These are phyloP conservation scores for Apiospora malaysiana DNA, from an alignment of 2,329 filamentous ascomycete genomes.

Conservation along the genomic window DNA sequence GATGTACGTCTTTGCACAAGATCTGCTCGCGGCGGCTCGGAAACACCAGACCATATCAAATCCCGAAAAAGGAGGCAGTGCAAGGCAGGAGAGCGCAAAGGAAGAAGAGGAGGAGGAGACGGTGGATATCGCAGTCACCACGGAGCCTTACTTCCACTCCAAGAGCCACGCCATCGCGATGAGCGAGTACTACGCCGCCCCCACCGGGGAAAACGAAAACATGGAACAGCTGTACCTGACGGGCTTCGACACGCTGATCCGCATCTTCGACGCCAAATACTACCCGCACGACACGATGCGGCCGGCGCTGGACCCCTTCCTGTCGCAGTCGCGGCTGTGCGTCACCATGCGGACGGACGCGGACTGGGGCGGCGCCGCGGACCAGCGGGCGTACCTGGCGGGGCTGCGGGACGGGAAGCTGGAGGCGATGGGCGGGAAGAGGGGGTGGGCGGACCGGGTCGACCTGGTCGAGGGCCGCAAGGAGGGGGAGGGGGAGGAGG, in stretches of 20 bases:
- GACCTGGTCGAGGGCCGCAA: constrained; percentile 60
- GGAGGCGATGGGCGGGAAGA: constrained; percentile 58
- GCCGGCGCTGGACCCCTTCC: constrained; percentile 65
- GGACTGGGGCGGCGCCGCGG: constrained; percentile 61
- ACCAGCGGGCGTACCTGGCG: constrained; percentile 61
- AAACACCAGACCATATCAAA: neutral
- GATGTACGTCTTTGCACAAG: constrained; percentile 72
- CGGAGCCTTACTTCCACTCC: constrained; percentile 74
- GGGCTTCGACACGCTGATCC: constrained; percentile 77
- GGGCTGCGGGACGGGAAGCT: constrained; percentile 53
- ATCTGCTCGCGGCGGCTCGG: constrained; percentile 45
- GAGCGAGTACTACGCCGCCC: constrained; percentile 46
- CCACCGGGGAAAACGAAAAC: neutral
- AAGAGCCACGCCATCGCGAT: constrained; percentile 67
- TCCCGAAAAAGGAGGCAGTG: neutral
- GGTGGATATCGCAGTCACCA: constrained; percentile 74
- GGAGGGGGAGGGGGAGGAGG: constrained; percentile 39
- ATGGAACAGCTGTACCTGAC: constrained; percentile 70
- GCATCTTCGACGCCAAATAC: constrained; percentile 76
- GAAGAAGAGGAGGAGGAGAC: constrained; percentile 30
- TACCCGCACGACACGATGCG: constrained; percentile 60
- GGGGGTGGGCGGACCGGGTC: constrained; percentile 65
- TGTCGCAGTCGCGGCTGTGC: constrained; percentile 64
- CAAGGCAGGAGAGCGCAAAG: neutral
- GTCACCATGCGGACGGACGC: constrained; percentile 69